These are phyloP conservation scores for Achaetomium macrosporum DNA, from an alignment of 2,329 filamentous ascomycete species.

Conservation along the genomic window DNA sequence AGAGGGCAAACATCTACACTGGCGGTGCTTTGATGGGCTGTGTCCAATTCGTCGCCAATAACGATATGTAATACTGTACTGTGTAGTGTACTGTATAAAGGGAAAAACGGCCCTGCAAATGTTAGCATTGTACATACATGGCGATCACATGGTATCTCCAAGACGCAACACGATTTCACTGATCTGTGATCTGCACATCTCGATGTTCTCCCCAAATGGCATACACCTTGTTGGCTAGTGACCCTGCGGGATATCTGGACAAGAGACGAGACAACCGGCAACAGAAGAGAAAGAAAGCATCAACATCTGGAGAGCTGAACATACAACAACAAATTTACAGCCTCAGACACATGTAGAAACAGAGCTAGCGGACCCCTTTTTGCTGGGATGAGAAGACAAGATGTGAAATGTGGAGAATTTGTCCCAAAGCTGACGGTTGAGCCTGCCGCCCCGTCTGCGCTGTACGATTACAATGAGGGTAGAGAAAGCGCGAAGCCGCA, in stretches of 20 bases:
- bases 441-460: conserved; percentile 9
- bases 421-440: conserved; percentile 9
- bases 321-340: neutral
- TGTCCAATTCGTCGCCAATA: too few relatives aligned
- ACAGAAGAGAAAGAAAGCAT: neutral
- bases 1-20: too few relatives aligned
- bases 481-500: neutral
- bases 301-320: neutral
- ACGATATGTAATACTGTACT: too few relatives aligned
- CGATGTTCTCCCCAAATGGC: neutral
- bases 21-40: too few relatives aligned
- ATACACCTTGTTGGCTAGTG: neutral
- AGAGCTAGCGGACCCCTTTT: neutral
- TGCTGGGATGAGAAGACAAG: neutral
- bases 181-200: conserved; percentile 3
- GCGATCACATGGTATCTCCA: neutral
- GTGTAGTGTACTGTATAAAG: too few relatives aligned
- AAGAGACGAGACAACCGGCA: conserved; percentile 1
- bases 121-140: neutral
- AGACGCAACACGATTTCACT: neutral
- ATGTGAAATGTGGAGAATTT: neutral
- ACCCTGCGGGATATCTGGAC: neutral
- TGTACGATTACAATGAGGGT: conserved; percentile 13
- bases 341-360: neutral
- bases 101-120: too few relatives aligned